Conservation (phyloP, 2,329 filamentous ascomycete genomes). For the Fusarium sp. region DNA sequence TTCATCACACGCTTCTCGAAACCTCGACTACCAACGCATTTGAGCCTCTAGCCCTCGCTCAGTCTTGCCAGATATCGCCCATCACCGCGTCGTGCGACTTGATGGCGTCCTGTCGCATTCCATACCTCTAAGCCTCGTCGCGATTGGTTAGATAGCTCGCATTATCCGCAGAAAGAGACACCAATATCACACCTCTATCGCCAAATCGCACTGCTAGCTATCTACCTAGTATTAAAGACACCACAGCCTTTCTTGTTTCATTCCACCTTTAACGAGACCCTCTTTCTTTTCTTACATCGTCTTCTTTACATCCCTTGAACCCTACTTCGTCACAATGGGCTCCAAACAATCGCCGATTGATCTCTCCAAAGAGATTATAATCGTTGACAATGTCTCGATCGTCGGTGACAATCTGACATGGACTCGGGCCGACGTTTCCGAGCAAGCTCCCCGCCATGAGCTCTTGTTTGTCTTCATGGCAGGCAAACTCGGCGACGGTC, state of each 20-base stretch:
- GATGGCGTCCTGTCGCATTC: background rate
- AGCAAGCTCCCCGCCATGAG: slow-evolving; percentile 39
- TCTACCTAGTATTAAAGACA: slow-evolving; percentile 22
- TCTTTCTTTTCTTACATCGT: background rate
- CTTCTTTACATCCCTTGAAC: background rate
- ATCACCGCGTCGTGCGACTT: background rate
- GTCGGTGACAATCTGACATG: slow-evolving; percentile 45
- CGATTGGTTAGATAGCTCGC: slow-evolving; percentile 29
- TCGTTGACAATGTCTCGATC: slow-evolving; percentile 39
- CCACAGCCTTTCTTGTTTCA: slow-evolving; percentile 2
- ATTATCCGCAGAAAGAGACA: slow-evolving; percentile 2
- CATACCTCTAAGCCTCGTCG: background rate
- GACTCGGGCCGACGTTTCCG: slow-evolving; percentile 32
- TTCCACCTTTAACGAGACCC: background rate
- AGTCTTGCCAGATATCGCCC: background rate
- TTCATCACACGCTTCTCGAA: background rate
- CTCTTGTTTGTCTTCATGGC: slow-evolving; percentile 46
- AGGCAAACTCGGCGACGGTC: background rate
- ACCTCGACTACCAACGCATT: background rate
- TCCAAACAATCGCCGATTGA: background rate
- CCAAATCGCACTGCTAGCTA: slow-evolving; percentile 6
- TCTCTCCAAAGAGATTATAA: background rate
- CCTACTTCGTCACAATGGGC: slow-evolving; percentile 22
- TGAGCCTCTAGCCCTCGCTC: background rate
- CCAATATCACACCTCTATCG: background rate